Evolutionary conservation across 495 filamentous ascomycete genomes (phyloP).

Genomic region (Neurospora tetraspora): DNA sequence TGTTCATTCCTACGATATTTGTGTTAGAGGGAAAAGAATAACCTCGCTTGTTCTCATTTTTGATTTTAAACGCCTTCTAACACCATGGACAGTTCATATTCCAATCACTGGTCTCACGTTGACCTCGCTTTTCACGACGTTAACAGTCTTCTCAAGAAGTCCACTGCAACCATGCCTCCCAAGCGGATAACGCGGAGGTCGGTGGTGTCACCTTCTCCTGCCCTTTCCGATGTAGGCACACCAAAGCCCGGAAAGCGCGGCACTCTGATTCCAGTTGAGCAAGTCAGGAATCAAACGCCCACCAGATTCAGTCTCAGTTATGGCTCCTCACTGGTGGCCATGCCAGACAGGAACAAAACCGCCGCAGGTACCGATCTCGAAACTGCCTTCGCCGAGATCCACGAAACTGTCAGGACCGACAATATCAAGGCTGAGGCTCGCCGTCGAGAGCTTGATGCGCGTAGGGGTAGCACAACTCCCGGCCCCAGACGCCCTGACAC

Average conservation of each 20-base stretch:
- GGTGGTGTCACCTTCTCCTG: background rate
- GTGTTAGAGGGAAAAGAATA: background rate
- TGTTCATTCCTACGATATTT: background rate
- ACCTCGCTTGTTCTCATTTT: background rate
- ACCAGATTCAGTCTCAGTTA: conserved; percentile 24
- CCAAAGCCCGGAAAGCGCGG: background rate
- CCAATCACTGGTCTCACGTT: background rate
- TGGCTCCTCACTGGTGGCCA: conserved; percentile 17
- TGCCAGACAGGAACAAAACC: conserved; percentile 10
- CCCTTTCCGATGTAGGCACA: background rate
- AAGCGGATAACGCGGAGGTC: conserved; percentile 5
- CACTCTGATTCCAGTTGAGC: background rate
- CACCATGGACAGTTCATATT: background rate
- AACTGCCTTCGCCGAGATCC: conserved; percentile 9
- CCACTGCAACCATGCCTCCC: conserved; percentile 12
- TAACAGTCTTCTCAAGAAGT: background rate
- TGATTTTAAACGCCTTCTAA: background rate
- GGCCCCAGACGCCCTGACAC: background rate
- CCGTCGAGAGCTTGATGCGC: background rate
- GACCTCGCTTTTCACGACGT: background rate
- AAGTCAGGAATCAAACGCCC: conserved; percentile 7
- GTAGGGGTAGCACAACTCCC: background rate
- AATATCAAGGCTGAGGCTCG: conserved; percentile 8
- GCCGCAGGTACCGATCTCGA: conserved; percentile 7
- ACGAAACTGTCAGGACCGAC: conserved; percentile 10